These are phyloP conservation scores for Moesziomyces globuligerus DNA, from an alignment of 1,284 basidiomycete genomes.

Conservation along the genomic window DNA sequence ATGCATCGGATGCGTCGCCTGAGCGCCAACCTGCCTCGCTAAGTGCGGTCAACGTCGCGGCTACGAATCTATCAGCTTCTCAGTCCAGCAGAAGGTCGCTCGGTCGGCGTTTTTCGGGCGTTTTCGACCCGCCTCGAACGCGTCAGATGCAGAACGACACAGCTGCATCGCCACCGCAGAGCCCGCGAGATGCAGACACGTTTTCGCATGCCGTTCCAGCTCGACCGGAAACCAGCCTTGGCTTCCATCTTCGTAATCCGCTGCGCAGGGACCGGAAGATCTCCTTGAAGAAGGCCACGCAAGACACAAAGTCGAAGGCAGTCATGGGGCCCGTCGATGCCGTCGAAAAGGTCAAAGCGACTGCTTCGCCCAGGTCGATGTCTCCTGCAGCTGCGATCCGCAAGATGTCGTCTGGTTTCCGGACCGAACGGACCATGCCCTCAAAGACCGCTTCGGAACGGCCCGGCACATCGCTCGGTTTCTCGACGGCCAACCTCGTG, in stretches of 20 bases:
- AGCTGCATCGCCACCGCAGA: constrained; percentile 13
- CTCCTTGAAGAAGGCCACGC: constrained; percentile 7
- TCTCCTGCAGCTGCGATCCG: constrained; percentile 19
- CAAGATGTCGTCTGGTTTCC: constrained; percentile 22
- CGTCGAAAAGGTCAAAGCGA: not conserved
- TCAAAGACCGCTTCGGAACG: not conserved
- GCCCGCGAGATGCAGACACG: not conserved
- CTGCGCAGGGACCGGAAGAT: constrained; percentile 27
- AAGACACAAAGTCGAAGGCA: not conserved
- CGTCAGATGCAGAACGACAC: not conserved
- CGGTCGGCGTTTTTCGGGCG: constrained; percentile 23
- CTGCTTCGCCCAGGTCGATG: constrained; percentile 1
- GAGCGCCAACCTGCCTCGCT: constrained; percentile 8
- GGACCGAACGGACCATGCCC: constrained; percentile 7
- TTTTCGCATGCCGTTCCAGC: constrained; percentile 7
- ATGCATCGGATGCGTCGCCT: constrained; percentile 3
- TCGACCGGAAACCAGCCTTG: constrained; percentile 30
- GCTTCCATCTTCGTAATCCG: constrained; percentile 32
- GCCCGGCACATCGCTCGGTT: constrained; percentile 30
- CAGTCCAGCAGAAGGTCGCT: constrained; percentile 12
- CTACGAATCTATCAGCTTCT: not conserved
- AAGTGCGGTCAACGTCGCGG: constrained; percentile 3
- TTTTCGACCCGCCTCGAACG: constrained; percentile 12
- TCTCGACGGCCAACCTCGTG: not conserved
- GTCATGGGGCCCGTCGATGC: not conserved